Conservation (phyloP, 495 filamentous ascomycete species). For the Xylaria flabelliformis region DNA sequence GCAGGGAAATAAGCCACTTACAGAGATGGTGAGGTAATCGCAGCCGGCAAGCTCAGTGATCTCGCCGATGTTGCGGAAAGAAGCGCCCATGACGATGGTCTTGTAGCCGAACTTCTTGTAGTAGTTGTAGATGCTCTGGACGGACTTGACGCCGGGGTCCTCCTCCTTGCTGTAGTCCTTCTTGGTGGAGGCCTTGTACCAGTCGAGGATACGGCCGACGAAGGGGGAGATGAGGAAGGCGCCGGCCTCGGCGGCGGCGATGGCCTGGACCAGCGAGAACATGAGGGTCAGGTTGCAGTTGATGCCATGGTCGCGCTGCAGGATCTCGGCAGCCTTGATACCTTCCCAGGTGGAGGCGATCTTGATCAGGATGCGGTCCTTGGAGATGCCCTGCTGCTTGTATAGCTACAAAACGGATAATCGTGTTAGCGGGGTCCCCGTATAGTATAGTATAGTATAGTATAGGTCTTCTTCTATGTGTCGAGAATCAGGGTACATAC, state of each 20-base stretch:
- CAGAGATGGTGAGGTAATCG: constrained; percentile 98
- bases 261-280: constrained; percentile 96
- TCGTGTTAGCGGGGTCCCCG: constrained; percentile 9
- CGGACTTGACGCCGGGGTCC: constrained; percentile 96
- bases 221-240: constrained; percentile 99
- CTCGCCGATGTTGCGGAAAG: constrained; percentile 93
- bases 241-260: constrained; percentile 94
- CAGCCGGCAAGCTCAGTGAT: constrained; percentile 98
- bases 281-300: constrained; percentile 99
- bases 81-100: constrained; percentile 99
- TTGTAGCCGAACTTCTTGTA: constrained; percentile 99
- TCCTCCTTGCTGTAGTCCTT: constrained; percentile 87
- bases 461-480: too few species aligned
- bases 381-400: constrained; percentile 86
- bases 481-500: constrained; percentile 55
- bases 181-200: constrained; percentile 96
- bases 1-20: constrained; percentile 57
- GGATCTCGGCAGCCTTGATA: constrained; percentile 94
- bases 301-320: constrained; percentile 90
- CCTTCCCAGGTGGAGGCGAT: constrained; percentile 93
- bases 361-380: constrained; percentile 92
- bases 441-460: too few species aligned
- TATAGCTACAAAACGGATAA: constrained; percentile 70
- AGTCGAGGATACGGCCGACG: constrained; percentile 98
- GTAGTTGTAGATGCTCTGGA: constrained; percentile 98